Conservation (phyloP, 2,329 filamentous ascomycete genomes). For the Fusarium humuli region DNA sequence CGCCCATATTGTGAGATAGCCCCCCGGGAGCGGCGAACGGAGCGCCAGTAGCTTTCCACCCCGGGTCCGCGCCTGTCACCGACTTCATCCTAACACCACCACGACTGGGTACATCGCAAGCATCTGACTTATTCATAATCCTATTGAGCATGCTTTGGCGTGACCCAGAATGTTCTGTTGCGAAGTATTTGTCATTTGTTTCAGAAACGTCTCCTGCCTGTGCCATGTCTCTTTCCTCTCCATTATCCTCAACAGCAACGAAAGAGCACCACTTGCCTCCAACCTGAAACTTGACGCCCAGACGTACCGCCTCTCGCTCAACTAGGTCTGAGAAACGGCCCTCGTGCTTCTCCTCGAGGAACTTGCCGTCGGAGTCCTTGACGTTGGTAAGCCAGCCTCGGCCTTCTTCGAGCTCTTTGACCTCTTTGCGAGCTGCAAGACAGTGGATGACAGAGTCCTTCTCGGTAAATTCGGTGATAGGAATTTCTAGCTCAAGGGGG, state of each 20-base stretch:
- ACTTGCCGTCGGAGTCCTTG: constrained; percentile 57
- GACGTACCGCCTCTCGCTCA: constrained; percentile 72
- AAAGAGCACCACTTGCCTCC: constrained; percentile 79
- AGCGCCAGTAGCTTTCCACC: not conserved
- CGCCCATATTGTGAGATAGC: not conserved
- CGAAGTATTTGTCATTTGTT: not conserved
- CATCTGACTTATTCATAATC: not conserved
- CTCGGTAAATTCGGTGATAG: constrained; percentile 62
- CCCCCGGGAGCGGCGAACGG: not conserved
- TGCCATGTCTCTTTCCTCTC: constrained; percentile 2
- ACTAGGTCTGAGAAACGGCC: constrained; percentile 69
- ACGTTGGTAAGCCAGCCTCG: constrained; percentile 72
- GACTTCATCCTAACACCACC: not conserved
- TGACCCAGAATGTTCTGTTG: not conserved
- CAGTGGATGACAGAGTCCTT: constrained; percentile 72
- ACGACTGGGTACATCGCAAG: not conserved
- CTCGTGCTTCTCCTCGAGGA: constrained; percentile 60
- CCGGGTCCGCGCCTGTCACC: not conserved
- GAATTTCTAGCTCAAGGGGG: constrained; percentile 72
- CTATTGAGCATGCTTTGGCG: not conserved
- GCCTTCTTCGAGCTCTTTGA: constrained; percentile 76
- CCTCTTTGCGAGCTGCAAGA: constrained; percentile 75
- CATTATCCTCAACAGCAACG: constrained; percentile 69
- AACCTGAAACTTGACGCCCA: constrained; percentile 75
- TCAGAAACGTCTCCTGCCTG: not conserved